Evolutionary conservation across 225 moss, liverwort and hornwort species (phyloP).

Genomic region (Physcomitrium patens): DNA sequence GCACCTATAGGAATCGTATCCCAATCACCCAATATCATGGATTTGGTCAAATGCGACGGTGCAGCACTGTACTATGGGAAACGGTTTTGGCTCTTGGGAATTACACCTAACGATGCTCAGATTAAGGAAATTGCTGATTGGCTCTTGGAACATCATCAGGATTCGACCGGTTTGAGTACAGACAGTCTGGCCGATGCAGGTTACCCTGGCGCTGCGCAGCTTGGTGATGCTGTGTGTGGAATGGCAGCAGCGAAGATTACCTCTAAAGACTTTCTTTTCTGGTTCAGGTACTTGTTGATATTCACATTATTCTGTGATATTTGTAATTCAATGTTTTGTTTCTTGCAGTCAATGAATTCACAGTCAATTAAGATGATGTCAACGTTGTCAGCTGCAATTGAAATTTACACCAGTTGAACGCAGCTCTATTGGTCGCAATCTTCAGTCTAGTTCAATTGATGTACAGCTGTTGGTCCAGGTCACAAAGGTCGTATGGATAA

Average conservation of each 20-base stretch:
- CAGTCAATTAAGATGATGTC: background rate
- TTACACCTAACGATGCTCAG: slow-evolving; percentile 53
- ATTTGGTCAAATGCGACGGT: slow-evolving; percentile 62
- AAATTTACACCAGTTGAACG: background rate
- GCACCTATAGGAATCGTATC: slow-evolving; percentile 70
- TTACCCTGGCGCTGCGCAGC: slow-evolving; percentile 49
- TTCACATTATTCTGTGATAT: background rate
- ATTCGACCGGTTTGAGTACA: slow-evolving; percentile 65
- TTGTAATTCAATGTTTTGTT: background rate
- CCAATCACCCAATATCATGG: slow-evolving; percentile 68
- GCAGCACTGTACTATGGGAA: slow-evolving; percentile 62
- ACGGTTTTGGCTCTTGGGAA: slow-evolving; percentile 60
- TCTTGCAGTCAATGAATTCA: background rate
- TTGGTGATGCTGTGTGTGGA: slow-evolving; percentile 58
- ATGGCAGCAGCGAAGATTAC: slow-evolving; percentile 70
- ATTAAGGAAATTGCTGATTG: slow-evolving; percentile 66
- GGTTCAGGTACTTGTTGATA: slow-evolving; percentile 50
- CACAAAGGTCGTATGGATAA: background rate
- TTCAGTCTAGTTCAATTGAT: background rate
- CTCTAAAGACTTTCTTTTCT: slow-evolving; percentile 64
- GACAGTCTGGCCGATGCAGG: slow-evolving; percentile 67
- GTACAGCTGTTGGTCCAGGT: slow-evolving; percentile 7
- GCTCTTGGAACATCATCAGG: slow-evolving; percentile 57
- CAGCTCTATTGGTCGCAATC: background rate
- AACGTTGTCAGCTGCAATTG: background rate